Base-by-base conservation (phyloP, 2,329 filamentous ascomycete species). In the Verticillium nonalfalfae region DNA sequence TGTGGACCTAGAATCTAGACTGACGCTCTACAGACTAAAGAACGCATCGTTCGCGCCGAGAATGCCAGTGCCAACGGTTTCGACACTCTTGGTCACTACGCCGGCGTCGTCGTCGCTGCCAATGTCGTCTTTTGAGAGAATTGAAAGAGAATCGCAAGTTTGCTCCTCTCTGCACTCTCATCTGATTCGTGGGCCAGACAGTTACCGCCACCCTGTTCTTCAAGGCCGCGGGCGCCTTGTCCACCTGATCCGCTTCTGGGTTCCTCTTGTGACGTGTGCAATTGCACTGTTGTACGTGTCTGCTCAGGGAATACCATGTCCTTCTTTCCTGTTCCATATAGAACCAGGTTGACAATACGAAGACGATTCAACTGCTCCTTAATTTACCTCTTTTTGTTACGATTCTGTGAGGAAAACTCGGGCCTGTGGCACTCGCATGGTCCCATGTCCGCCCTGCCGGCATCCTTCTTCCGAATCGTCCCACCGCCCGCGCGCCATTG, bases 21-120 rank as follows among this genome's bases (percentile, higher is more conserved):
- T 39, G 34, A 18, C 9, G 9, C 2, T 36, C 52, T 35, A 34
- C 64, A 84, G 70, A 78, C 76, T 33, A 83, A 87, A 68, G 85
- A 85, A 68, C 78, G 78, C 59, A 75, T 82, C 35, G 70, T 85
- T 52, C 79, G 83, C 58, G 77, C 80, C 34, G 80, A 88, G 68
- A 80, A 81, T 26, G 78, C 80, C 5, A 67, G 72, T 6, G 68
- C 71, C 45, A 81, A 81, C 66, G 75, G 72, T 63, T 73, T 78
- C 64, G 79, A 81, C 69, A 77, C 75, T 3, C 63, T 81, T 11
- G 76, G 75, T 57, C 66, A 79, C 65, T 80, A 74, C 67, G 74
- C 78, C 13, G 74, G 74, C 3, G 75, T 69, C 50, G 73, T 83
- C 18, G 71, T 78, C 40, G 80, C 80, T 15, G 80, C 76, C 64